phyloP scores from a whole-genome alignment of 1,284 basidiomycete genomes.

The Ceratorhiza oryzae-sativae region DNA sequence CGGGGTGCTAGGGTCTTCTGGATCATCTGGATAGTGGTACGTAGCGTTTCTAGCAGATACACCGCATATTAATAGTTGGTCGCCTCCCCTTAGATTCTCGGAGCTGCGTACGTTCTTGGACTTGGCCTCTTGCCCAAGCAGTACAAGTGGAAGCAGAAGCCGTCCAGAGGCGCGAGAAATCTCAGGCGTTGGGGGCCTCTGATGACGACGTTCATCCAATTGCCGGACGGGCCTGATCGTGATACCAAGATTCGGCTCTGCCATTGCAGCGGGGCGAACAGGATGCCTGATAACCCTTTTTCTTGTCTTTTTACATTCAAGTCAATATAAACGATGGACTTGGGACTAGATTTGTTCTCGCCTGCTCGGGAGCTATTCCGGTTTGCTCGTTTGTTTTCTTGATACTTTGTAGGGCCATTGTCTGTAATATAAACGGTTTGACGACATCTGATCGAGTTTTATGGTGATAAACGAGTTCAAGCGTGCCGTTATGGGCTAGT shows the following conservation, averaged over 20 bases:
- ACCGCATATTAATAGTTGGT: not conserved
- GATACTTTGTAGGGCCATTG: not conserved
- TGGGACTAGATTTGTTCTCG: constrained; percentile 1
- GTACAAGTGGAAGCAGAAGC: constrained; percentile 16
- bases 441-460: not conserved
- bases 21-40: constrained; percentile 40
- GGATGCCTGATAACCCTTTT: constrained; percentile 5
- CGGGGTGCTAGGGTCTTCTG: constrained; percentile 34
- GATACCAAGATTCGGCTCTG: constrained; percentile 5
- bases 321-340: constrained; percentile 6
- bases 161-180: constrained; percentile 10
- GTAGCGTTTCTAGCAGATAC: constrained; percentile 24
- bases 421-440: not conserved
- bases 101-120: constrained; percentile 33
- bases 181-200: not conserved
- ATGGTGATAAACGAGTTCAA: not conserved
- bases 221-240: not conserved
- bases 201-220: constrained; percentile 26
- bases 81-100: constrained; percentile 27
- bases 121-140: constrained; percentile 39
- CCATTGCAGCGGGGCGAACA: not conserved
- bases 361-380: not conserved
- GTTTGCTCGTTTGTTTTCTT: not conserved
- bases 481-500: constrained; percentile 12
- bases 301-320: not conserved